Evolutionary conservation across 768 basidiomycete species (phyloP).

Genomic region (Naganishia kalamii): DNA sequence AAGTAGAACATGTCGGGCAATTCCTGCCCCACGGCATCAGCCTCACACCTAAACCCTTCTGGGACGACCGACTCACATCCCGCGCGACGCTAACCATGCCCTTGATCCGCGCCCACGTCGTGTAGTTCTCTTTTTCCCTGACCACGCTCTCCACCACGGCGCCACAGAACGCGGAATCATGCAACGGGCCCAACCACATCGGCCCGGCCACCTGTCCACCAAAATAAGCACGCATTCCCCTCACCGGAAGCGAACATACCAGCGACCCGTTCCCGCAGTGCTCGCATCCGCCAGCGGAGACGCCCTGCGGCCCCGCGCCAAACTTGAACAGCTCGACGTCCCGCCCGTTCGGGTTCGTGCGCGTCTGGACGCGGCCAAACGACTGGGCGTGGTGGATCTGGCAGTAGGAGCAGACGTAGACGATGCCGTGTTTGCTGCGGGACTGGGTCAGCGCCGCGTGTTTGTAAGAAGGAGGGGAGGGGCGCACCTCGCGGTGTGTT

Average conservation of each 20-base stretch:
- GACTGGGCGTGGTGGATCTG: constrained; percentile 77
- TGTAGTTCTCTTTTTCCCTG: constrained; percentile 59
- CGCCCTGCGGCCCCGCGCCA: constrained; percentile 54
- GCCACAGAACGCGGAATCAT: constrained; percentile 66
- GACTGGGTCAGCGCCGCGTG: not conserved
- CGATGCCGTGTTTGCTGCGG: constrained; percentile 71
- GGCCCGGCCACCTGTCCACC: constrained; percentile 72
- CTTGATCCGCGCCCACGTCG: constrained; percentile 76
- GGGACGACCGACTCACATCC: constrained; percentile 55
- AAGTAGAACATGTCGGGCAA: constrained; percentile 73
- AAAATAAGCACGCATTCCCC: not conserved
- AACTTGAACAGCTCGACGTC: constrained; percentile 64
- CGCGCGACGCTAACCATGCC: constrained; percentile 90
- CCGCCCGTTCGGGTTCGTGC: constrained; percentile 52
- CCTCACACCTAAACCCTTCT: not conserved
- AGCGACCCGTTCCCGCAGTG: constrained; percentile 75
- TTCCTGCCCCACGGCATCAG: constrained; percentile 54
- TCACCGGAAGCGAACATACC: constrained; percentile 52
- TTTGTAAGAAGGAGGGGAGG: not conserved
- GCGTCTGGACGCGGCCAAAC: constrained; percentile 67
- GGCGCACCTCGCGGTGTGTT: constrained; percentile 67
- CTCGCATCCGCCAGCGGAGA: constrained; percentile 57
- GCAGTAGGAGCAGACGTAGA: constrained; percentile 78
- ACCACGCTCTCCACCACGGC: constrained; percentile 70
- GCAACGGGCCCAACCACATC: constrained; percentile 90